Percentiles rank a stretch among this genome's conserved stretches.
phyloP scores from a whole-genome alignment of 2,329 filamentous ascomycete genomes.

The Penicillium paneum region DNA sequence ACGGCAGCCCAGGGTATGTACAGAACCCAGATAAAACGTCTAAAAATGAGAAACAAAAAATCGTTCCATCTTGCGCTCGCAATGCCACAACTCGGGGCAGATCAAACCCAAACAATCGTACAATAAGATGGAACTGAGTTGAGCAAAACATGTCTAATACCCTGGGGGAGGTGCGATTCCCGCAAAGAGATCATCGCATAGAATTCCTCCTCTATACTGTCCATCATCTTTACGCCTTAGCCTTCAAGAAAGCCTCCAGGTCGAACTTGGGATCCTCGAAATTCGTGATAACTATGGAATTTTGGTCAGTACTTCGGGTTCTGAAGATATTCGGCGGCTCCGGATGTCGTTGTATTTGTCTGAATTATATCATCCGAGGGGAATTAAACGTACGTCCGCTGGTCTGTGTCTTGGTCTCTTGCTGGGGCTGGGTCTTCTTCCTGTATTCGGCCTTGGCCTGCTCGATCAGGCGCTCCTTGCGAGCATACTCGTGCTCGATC shows the following conservation, averaged over 20 bases:
- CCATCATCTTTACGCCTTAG: slow-evolving; percentile 47
- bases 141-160: slow-evolving; percentile 34
- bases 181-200: slow-evolving; percentile 32
- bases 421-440: slow-evolving; percentile 65
- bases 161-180: slow-evolving; percentile 33
- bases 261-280: slow-evolving; percentile 87
- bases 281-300: slow-evolving; percentile 63
- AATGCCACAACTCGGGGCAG: slow-evolving; percentile 40
- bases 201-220: slow-evolving; percentile 29
- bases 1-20: slow-evolving; percentile 43
- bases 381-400: slow-evolving; percentile 34
- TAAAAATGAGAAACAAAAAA: slow-evolving; percentile 38
- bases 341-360: slow-evolving; percentile 1
- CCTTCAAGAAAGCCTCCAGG: slow-evolving; percentile 76
- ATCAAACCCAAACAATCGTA: slow-evolving; percentile 45
- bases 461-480: slow-evolving; percentile 87
- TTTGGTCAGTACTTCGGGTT: slow-evolving; percentile 11
- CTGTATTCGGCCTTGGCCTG: slow-evolving; percentile 88
- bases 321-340: slow-evolving; percentile 5
- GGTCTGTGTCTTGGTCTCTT: slow-evolving; percentile 39
- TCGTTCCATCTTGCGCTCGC: slow-evolving; percentile 41
- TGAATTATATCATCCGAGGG: neutral
- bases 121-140: slow-evolving; percentile 35
- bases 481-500: slow-evolving; percentile 77
- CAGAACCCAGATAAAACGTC: slow-evolving; percentile 42